phyloP scores from a whole-genome alignment of 805 yeast species.

The Scheffersomyces ergatensis region DNA sequence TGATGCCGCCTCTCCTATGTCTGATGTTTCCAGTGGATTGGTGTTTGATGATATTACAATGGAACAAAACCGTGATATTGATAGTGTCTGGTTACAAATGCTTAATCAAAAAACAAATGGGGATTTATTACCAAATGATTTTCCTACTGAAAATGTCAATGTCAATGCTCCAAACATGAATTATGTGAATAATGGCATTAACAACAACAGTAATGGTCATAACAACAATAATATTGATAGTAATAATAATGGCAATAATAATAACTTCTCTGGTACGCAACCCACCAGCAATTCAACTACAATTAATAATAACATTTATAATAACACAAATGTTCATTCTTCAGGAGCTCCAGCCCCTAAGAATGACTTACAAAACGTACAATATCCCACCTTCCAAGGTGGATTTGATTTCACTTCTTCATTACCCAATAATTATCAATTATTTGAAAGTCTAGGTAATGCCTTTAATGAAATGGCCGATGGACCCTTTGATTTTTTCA shows the following conservation, averaged over 20 bases:
- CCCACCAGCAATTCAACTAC: too few relatives aligned
- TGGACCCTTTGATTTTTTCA: slow-evolving; percentile 7
- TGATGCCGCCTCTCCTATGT: neutral
- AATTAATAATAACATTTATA: too few relatives aligned
- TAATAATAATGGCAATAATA: too few relatives aligned
- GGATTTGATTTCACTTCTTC: neutral
- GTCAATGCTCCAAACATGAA: neutral
- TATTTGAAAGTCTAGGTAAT: neutral
- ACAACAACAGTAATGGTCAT: too few relatives aligned
- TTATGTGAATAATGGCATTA: neutral
- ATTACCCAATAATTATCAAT: neutral
- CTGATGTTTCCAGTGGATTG: slow-evolving; percentile 1
- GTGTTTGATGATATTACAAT: slow-evolving; percentile 13
- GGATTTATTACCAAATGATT: neutral
- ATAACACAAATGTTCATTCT: too few relatives aligned
- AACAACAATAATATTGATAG: too few relatives aligned
- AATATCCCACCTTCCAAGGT: neutral
- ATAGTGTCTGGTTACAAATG: slow-evolving; percentile 28
- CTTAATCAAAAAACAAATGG: slow-evolving; percentile 17
- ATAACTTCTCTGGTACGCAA: too few relatives aligned
- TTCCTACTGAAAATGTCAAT: neutral
- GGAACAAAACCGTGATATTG: slow-evolving; percentile 21
- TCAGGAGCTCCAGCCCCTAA: neutral
- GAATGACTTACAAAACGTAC: neutral
- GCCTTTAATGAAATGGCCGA: neutral